Evolutionary conservation across 345 rosid species (phyloP), one percentile per base, ranked within the genome.

Genomic region (Fremontodendron californicum): DNA sequence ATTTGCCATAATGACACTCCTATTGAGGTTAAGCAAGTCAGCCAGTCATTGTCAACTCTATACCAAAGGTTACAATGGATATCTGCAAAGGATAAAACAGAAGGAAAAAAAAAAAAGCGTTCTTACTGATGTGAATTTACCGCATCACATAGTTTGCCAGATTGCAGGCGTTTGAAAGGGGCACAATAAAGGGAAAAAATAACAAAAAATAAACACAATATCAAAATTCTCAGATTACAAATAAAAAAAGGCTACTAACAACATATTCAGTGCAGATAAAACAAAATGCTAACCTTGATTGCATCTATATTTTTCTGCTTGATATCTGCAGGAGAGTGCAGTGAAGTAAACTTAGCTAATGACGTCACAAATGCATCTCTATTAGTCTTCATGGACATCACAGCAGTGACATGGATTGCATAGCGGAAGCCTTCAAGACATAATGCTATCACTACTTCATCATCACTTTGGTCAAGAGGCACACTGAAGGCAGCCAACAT

Each of bases 401-500:
- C 97, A 83, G 99, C 93, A 77, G 99, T 93, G 37, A 96, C 97
- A 83, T 90, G 99, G 75, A 96, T 91, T 45, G 98, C 99, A 81
- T 51, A 81, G 62, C 91, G 97, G 80, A 96, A 91, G 70, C 99
- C 99, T 84, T 96, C 94, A 75, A 96, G 94, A 85, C 99, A 96
- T 63, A 91, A 83, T 78, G 90, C 82, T 86, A 94, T 86, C 78
- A 93, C 84, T 31, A 90, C 91, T 81, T 92, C 93, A 84, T 93
- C 97, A 70, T 92, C 99, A 84, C 98, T 96, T 87, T 90, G 98
- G 83, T 96, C 99, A 63, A 96, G 95, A 57, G 98, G 99, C 74
- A 92, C 98, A 76, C 99, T 96, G 88, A 96, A 96, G 82, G 99
- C 99, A 78, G 99, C 99, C 90, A 96, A 77, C 98, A 96, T 93